phyloP scores from a whole-genome alignment of 108 stramenopile species.

The Hondaea fermentalgiana region DNA sequence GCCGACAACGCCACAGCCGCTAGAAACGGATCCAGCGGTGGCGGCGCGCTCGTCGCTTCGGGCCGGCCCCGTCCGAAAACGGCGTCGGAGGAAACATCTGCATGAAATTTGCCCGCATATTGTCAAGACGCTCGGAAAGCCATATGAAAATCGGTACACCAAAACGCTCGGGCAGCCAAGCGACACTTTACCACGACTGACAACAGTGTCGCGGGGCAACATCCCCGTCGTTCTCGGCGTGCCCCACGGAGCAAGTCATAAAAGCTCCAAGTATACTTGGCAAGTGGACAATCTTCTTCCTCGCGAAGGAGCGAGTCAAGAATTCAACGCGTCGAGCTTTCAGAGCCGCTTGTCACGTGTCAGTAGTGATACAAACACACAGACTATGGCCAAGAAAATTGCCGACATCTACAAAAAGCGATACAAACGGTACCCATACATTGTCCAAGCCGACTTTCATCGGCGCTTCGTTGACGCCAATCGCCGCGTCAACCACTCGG shows the following conservation, averaged over 20 bases:
- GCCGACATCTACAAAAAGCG: not conserved
- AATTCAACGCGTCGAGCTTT: not conserved
- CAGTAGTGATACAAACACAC: not conserved
- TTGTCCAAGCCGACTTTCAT: not conserved
- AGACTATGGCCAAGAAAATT: slow-evolving; percentile 5
- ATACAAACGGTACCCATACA: not conserved
- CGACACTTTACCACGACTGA: not conserved
- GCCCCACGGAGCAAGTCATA: not conserved
- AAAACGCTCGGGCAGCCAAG: not conserved
- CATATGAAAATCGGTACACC: not conserved
- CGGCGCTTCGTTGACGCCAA: not conserved
- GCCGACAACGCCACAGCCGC: too few relatives aligned
- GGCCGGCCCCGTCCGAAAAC: too few relatives aligned
- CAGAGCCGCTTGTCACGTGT: not conserved
- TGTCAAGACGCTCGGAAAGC: not conserved
- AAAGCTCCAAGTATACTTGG: not conserved
- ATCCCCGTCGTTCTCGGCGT: not conserved
- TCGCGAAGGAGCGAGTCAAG: not conserved
- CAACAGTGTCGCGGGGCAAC: not conserved
- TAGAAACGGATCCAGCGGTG: too few relatives aligned
- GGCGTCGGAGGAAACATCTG: not conserved
- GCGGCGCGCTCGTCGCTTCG: too few relatives aligned
- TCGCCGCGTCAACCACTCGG: not conserved
- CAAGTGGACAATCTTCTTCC: not conserved
- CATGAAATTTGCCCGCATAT: not conserved